Percentiles rank a stretch among this genome's conserved stretches.
Evolutionary conservation across 306 rosid species (phyloP).

Genomic region (Gleditsia sinensis): DNA sequence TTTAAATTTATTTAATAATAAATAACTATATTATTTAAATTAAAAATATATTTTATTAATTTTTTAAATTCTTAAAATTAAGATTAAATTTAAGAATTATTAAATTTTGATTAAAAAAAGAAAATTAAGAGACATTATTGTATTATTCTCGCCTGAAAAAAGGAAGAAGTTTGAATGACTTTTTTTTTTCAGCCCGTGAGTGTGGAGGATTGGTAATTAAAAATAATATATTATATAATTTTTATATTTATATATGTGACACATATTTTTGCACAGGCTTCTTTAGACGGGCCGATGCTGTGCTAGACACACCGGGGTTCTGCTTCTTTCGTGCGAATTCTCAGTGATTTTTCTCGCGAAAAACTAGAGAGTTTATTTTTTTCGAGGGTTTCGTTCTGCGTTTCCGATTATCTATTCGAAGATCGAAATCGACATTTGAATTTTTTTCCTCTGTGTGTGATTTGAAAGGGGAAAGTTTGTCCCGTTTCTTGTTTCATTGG

Average conservation of each 20-base stretch:
- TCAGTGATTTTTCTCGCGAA: slow-evolving; percentile 33
- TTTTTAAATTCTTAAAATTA: no score
- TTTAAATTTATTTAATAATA: no score
- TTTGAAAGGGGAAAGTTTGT: neutral
- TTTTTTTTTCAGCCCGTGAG: no score
- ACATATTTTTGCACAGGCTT: neutral
- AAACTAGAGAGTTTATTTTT: slow-evolving; percentile 8
- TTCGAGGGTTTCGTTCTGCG: neutral
- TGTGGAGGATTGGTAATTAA: no score
- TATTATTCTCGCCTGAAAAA: no score
- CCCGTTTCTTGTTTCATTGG: neutral
- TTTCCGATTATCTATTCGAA: neutral
- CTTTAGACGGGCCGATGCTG: slow-evolving; percentile 27
- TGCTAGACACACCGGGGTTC: slow-evolving; percentile 24
- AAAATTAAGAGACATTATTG: no score
- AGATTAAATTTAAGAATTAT: no score
- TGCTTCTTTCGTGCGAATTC: slow-evolving; percentile 36
- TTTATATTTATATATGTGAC: neutral
- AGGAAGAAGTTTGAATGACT: no score
- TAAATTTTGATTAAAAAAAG: no score
- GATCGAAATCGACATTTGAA: slow-evolving; percentile 21
- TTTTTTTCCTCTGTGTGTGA: neutral
- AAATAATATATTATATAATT: no score
- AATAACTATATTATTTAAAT: no score
- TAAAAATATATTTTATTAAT: no score